Evolutionary conservation across 2,329 filamentous ascomycete species (phyloP), one percentile per base, ranked within the genome.

Genomic region (Trichoderma gracile): DNA sequence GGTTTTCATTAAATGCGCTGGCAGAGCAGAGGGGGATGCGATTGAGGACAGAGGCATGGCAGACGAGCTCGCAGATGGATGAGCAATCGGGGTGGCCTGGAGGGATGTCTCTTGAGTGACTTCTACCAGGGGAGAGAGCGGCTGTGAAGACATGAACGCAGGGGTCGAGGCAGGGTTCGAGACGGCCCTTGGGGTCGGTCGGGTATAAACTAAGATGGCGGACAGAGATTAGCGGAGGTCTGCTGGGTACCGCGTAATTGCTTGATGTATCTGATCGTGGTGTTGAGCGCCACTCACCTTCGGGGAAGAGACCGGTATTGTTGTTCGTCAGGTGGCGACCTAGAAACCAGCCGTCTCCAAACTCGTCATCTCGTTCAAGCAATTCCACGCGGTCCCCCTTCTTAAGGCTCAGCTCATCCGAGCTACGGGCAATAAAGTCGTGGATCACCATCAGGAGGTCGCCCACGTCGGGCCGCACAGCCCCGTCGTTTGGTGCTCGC

Each of bases 401-500:
- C 63, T 86, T 82, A 69, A 99, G 83, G 71, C 87, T 96, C 73
- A 99, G 83, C 82, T 99, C 95, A 78, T 99, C 95, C 65, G 91
- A 90, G 77, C 93, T 96, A 70, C 95, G 88, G 65, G 94, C 93
- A 70, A 88, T 82, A 76, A 99, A 98, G 78, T 97, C 93, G 79
- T 99, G 89, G 71, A 91, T 89, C 70, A 91, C 89, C 69, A 91
- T 76, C 70, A 91, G 78, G 63, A 87, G 84, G 71, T 90, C 87
- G 75, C 89, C 89, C 68, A 85, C 80, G 30, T 87, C 85, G 72
- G 86, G 87, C 75, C 79, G 82, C 67, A 73, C 68, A 56, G 73
- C 75, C 62, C 73, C 70, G 60, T 78, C 76, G 64, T 68, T 73
- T 58, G 75, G 70, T 64, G 69, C 70, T 72, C 76, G 77, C 66